phyloP scores from a whole-genome alignment of 2,329 filamentous ascomycete genomes.

The Arthrocladium fulminans region DNA sequence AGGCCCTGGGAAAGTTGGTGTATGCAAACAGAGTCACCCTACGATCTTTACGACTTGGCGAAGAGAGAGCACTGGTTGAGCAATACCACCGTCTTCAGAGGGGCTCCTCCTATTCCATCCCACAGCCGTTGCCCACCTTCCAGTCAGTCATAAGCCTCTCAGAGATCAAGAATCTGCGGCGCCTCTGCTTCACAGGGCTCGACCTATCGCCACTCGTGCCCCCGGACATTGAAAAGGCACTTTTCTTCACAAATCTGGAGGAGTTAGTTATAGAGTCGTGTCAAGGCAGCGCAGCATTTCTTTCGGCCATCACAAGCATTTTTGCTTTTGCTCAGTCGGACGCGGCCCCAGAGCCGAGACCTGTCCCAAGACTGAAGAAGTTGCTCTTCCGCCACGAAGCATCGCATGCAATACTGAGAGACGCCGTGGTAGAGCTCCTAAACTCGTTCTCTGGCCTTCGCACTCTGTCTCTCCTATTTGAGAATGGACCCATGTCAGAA shows the following conservation, averaged over 20 bases:
- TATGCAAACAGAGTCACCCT: slow-evolving; percentile 16
- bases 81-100: slow-evolving; percentile 13
- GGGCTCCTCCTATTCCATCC: slow-evolving; percentile 12
- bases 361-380: slow-evolving; percentile 14
- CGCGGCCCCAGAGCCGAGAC: slow-evolving; percentile 13
- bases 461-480: slow-evolving; percentile 21
- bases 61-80: slow-evolving; percentile 20
- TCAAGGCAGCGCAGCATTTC: slow-evolving; percentile 15
- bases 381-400: slow-evolving; percentile 21
- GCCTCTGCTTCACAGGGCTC: slow-evolving; percentile 17
- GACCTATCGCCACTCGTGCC: slow-evolving; percentile 16
- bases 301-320: slow-evolving; percentile 15
- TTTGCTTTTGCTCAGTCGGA: slow-evolving; percentile 17
- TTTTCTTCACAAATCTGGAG: slow-evolving; percentile 18
- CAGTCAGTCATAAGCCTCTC: slow-evolving; percentile 14
- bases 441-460: slow-evolving; percentile 21
- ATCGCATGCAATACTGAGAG: slow-evolving; percentile 16
- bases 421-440: slow-evolving; percentile 18
- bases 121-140: slow-evolving; percentile 16
- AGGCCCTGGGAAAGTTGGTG: slow-evolving; percentile 17
- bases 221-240: slow-evolving; percentile 12
- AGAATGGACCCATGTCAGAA: slow-evolving; percentile 20
- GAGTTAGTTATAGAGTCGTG: slow-evolving; percentile 20
- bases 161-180: slow-evolving; percentile 15
- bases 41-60: slow-evolving; percentile 18